Base-by-base conservation (phyloP, 2,329 filamentous ascomycete genomes). In the Rutstroemia sp. region DNA sequence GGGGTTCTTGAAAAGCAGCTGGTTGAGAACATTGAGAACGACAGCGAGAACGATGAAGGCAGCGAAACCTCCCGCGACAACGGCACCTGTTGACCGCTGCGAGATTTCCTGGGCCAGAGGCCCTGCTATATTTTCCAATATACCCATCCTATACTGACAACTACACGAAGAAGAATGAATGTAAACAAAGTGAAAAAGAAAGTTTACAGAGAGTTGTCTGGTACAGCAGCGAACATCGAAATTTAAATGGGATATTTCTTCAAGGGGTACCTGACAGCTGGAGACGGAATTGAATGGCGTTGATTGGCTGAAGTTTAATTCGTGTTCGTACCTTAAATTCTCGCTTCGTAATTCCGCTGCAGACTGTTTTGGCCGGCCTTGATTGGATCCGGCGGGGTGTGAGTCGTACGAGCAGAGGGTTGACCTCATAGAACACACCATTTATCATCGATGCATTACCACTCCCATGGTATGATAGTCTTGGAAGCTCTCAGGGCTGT, bases 1-100 rank as follows among this genome's bases (percentile, higher is more conserved):
- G 51, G 87, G 82, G 65, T 91, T 92, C 75, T 83, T 88, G 76
- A 90, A 83, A 60, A 96, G 75, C 56, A 95, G 65, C 73, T 97
- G 92, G 61, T 78, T 78, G 64, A 89, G 68, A 62, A 97, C 84
- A 72, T 97, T 96, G 75, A 92, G 68, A 58, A 88, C 69, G 56
- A 96, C 80, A 17, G 83, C 72, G 57, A 84, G 50, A 37, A 74
- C 70, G 59, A 86, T 71, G 30, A 80, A 68, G 8, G 65, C 64
- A 44, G 47, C 63, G 38, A 69, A 37, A 10, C 59, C 61, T 12
- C 60, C 64, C n/a, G 60, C 64, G 19, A 65, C 50, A 23, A 68
- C 61, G n/a, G 65, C 54, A 44, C 57, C 60, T 7, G 60, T 56
- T 21, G 68, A 67, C 44, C 63, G 63, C 52, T 69, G 64, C 16